These are phyloP conservation scores for Tolypocladium album DNA, from an alignment of 2,329 filamentous ascomycete species.

Conservation along the genomic window DNA sequence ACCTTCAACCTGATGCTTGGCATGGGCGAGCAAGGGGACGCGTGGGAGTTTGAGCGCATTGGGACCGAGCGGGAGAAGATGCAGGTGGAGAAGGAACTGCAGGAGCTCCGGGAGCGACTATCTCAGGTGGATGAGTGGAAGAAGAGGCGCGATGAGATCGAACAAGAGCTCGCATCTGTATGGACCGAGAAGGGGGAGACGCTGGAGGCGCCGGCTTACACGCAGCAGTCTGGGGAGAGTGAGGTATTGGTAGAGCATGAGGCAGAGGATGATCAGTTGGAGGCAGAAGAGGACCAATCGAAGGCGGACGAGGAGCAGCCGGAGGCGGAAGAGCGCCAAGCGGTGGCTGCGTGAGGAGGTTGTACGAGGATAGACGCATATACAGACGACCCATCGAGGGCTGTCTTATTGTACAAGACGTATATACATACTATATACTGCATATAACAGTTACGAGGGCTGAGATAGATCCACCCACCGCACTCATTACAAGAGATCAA, in stretches of 20 bases:
- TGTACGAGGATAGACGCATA: background rate
- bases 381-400: background rate
- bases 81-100: slow-evolving; percentile 81
- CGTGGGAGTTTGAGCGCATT: slow-evolving; percentile 89
- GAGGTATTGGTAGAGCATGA: background rate
- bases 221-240: slow-evolving; percentile 5
- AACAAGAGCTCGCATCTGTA: slow-evolving; percentile 61
- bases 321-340: background rate
- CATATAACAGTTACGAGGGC: background rate
- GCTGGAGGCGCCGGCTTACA: slow-evolving; percentile 36
- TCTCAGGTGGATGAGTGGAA: slow-evolving; percentile 80
- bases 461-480: background rate
- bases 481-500: too few relatives aligned
- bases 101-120: slow-evolving; percentile 71
- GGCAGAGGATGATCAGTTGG: background rate
- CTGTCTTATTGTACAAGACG: background rate
- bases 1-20: slow-evolving; percentile 82
- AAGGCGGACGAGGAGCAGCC: background rate
- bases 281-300: background rate
- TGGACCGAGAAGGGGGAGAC: slow-evolving; percentile 44
- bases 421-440: background rate
- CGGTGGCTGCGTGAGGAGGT: background rate
- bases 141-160: slow-evolving; percentile 65
- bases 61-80: slow-evolving; percentile 90
- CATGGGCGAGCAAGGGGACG: slow-evolving; percentile 66